Evolutionary conservation across 495 filamentous ascomycete genomes (phyloP).

Genomic region (Trichoderma virens): DNA sequence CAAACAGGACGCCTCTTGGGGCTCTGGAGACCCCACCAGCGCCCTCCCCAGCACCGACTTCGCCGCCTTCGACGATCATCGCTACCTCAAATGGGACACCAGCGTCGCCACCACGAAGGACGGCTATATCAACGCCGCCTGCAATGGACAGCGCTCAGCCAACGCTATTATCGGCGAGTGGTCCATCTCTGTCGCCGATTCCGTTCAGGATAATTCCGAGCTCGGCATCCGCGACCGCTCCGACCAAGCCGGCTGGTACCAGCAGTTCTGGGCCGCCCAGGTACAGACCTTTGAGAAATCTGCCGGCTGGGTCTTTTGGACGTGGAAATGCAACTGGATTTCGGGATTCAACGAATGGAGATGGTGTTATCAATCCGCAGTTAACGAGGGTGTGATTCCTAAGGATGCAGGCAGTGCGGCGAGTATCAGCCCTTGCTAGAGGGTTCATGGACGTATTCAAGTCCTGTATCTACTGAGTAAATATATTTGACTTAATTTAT

Average conservation of each 20-base stretch:
- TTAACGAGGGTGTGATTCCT: slow-evolving; percentile 43
- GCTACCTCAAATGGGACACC: slow-evolving; percentile 48
- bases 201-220: slow-evolving; percentile 35
- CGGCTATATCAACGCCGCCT: slow-evolving; percentile 43
- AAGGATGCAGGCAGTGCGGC: slow-evolving; percentile 16
- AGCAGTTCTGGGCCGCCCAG: slow-evolving; percentile 53
- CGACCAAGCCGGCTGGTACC: slow-evolving; percentile 30
- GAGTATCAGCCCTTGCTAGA: not conserved
- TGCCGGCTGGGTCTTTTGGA: slow-evolving; percentile 57
- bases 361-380: slow-evolving; percentile 29
- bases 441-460: not conserved
- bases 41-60: slow-evolving; percentile 19
- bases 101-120: slow-evolving; percentile 32
- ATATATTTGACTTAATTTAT: not conserved
- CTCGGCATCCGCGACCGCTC: slow-evolving; percentile 21
- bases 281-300: slow-evolving; percentile 48
- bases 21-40: slow-evolving; percentile 22
- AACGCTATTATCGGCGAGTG: slow-evolving; percentile 48
- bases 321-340: slow-evolving; percentile 42
- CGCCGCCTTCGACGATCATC: slow-evolving; percentile 29
- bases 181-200: slow-evolving; percentile 40
- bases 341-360: not conserved
- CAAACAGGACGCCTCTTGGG: slow-evolving; percentile 23
- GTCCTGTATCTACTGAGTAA: not conserved
- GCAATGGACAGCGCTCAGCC: slow-evolving; percentile 34